phyloP scores from a whole-genome alignment of 495 filamentous ascomycete species.

The Delitschia confertaspora region DNA sequence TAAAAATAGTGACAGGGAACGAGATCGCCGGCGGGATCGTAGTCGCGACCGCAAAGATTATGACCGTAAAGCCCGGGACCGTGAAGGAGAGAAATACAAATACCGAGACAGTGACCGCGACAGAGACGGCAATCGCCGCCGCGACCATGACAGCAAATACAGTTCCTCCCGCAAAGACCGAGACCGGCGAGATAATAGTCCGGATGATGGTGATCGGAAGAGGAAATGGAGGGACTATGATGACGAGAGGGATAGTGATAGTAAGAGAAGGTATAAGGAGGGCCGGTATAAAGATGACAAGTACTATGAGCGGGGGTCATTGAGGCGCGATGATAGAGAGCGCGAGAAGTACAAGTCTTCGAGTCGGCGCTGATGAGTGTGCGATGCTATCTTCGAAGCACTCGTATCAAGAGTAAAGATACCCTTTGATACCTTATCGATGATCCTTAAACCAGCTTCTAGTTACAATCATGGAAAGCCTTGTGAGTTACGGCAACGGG shows the following conservation, averaged over 20 bases:
- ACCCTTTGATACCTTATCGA: neutral
- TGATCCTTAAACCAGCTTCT: too few relatives aligned
- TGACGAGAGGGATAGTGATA: constrained; percentile 6
- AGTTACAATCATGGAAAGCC: too few relatives aligned
- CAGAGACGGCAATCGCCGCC: constrained; percentile 3
- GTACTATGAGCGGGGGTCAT: constrained; percentile 3
- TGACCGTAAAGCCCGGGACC: constrained; percentile 14
- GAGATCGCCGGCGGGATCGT: constrained; percentile 13
- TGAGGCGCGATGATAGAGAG: constrained; percentile 8
- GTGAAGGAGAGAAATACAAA: constrained; percentile 31
- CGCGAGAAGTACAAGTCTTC: constrained; percentile 3
- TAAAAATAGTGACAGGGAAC: constrained; percentile 1
- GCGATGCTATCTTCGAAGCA: neutral
- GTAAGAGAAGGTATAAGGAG: constrained; percentile 1
- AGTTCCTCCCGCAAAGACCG: constrained; percentile 27
- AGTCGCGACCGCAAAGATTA: constrained; percentile 19
- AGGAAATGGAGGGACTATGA: constrained; percentile 14
- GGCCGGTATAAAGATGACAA: constrained; percentile 3
- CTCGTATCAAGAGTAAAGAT: neutral
- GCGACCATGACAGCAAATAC: constrained; percentile 26
- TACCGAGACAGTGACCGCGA: neutral
- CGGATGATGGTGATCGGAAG: constrained; percentile 4
- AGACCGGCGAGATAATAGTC: constrained; percentile 10
- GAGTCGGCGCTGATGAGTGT: neutral
- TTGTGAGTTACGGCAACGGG: too few relatives aligned